Conservation (phyloP, 1,139 yeast species). For the Yamadazyma epiphylla region DNA sequence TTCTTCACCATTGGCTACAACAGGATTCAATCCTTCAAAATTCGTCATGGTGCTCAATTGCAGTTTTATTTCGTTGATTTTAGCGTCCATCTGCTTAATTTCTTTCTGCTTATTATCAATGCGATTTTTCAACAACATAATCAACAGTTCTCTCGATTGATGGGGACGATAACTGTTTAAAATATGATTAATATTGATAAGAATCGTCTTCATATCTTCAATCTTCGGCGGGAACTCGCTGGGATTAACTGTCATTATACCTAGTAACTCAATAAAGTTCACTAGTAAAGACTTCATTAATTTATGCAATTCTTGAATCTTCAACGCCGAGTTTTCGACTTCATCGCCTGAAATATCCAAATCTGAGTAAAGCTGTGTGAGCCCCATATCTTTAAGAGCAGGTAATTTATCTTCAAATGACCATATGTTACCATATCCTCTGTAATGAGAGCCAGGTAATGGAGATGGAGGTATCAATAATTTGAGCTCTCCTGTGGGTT, state of each 20-base stretch:
- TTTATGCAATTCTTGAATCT: constrained; percentile 65
- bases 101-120: constrained; percentile 51
- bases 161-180: constrained; percentile 86
- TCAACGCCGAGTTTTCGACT: constrained; percentile 48
- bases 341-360: constrained; percentile 9
- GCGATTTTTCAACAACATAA: constrained; percentile 64
- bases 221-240: constrained; percentile 60
- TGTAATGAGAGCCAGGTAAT: constrained; percentile 58
- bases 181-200: constrained; percentile 80
- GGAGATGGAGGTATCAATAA: constrained; percentile 63
- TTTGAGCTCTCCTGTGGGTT: constrained; percentile 37
- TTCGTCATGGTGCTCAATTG: constrained; percentile 31
- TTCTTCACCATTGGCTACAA: constrained; percentile 8
- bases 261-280: constrained; percentile 70
- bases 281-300: constrained; percentile 65
- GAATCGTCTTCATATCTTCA: constrained; percentile 67
- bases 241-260: constrained; percentile 69
- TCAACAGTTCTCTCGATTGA: constrained; percentile 79
- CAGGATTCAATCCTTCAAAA: constrained; percentile 5
- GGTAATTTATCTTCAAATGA: constrained; percentile 69
- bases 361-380: constrained; percentile 58
- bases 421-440: constrained; percentile 85
- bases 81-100: constrained; percentile 47
- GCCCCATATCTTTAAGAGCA: constrained; percentile 62
- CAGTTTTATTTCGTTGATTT: constrained; percentile 39